Percentiles rank a stretch among this genome's conserved stretches.
phyloP scores from a whole-genome alignment of 2,329 filamentous ascomycete genomes.

The Trichoderma endophyticum region DNA sequence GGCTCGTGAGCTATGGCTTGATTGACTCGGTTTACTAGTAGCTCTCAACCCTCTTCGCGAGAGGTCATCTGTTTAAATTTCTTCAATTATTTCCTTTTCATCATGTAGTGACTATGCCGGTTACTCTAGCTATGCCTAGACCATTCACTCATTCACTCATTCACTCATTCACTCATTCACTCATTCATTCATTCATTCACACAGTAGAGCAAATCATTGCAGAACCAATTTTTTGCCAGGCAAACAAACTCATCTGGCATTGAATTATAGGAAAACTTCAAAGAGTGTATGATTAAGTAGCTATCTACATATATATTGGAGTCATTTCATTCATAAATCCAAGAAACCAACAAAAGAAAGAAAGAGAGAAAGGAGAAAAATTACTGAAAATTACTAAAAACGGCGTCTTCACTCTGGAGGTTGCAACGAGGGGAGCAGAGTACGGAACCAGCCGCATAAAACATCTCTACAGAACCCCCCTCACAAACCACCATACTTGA shows the following conservation, averaged over 20 bases:
- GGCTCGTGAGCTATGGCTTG: not conserved
- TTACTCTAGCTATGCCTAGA: not conserved
- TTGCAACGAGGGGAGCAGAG: not conserved
- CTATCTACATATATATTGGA: not conserved
- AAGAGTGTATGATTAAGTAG: not conserved
- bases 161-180: too few relatives aligned
- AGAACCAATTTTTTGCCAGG: not conserved
- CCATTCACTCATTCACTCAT: not conserved
- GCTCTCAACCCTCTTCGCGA: not conserved
- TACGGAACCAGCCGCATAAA: conserved; percentile 4
- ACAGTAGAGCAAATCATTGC: not conserved
- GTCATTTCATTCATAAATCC: conserved; percentile 10
- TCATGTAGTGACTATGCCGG: too few relatives aligned
- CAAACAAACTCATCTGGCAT: not conserved
- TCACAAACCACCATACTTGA: conserved; percentile 47
- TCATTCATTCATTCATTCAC: too few relatives aligned
- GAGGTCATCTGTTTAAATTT: not conserved
- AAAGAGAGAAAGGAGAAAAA: not conserved
- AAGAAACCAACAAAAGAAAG: not conserved
- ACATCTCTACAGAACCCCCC: not conserved
- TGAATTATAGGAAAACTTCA: not conserved
- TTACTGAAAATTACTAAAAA: not conserved
- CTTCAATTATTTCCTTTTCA: not conserved
- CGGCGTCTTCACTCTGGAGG: not conserved
- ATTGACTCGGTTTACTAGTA: not conserved